Percentiles rank a stretch among this genome's conserved stretches.
Evolutionary conservation across 2,329 filamentous ascomycete species (phyloP).

Genomic region (Fusarium chaquense): DNA sequence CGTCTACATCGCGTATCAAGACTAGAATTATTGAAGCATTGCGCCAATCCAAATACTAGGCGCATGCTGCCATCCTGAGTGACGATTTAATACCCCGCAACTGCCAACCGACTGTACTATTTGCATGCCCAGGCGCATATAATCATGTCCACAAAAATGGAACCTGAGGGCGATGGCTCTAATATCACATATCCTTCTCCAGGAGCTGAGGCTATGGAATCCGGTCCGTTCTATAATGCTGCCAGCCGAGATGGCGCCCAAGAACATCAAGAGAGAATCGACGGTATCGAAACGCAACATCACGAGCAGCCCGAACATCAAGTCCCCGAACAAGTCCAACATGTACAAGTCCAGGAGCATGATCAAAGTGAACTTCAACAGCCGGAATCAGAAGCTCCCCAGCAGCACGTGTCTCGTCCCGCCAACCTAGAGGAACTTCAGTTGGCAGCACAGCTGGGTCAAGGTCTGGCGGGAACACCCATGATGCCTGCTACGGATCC

Average conservation of each 20-base stretch:
- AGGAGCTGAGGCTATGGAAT: conserved; percentile 58
- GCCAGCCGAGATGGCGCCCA: conserved; percentile 51
- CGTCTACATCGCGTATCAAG: conserved; percentile 39
- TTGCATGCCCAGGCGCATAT: conserved; percentile 13
- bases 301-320: conserved; percentile 47
- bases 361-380: conserved; percentile 48
- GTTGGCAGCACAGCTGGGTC: conserved; percentile 68
- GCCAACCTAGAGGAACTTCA: conserved; percentile 68
- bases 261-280: conserved; percentile 49
- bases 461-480: conserved; percentile 62
- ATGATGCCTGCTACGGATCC: conserved; percentile 63
- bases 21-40: conserved; percentile 23
- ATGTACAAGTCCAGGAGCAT: conserved; percentile 48
- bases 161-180: conserved; percentile 53
- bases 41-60: not conserved
- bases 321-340: conserved; percentile 47
- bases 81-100: conserved; percentile 30
- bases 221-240: conserved; percentile 59
- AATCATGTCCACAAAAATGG: conserved; percentile 52
- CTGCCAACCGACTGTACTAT: conserved; percentile 5
- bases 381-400: conserved; percentile 54
- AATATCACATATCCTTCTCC: conserved; percentile 62
- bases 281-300: conserved; percentile 39
- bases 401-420: conserved; percentile 57
- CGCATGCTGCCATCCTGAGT: conserved; percentile 22